Evolutionary conservation across 169 alveolate species (phyloP).

Genomic region (Plasmodium cynomolgi): DNA sequence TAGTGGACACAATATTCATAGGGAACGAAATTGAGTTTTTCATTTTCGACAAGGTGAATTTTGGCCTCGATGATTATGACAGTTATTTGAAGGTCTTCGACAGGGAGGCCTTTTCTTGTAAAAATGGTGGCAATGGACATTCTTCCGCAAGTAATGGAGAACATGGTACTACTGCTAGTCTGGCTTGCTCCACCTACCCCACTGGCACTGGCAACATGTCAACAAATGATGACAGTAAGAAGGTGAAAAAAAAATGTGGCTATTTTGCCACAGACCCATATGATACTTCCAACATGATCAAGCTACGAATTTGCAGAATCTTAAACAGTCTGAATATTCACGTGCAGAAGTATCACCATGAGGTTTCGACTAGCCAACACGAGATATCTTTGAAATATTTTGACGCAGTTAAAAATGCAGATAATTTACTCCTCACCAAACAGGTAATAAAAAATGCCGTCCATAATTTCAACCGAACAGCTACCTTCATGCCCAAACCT

Average conservation of each 20-base stretch:
- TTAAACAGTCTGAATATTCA: conserved; percentile 78
- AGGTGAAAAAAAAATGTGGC: conserved; percentile 76
- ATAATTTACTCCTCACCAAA: conserved; percentile 77
- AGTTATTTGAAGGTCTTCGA: conserved; percentile 73
- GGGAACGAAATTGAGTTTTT: conserved; percentile 88
- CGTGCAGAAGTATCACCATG: conserved; percentile 89
- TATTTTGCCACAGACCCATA: conserved; percentile 83
- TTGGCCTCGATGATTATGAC: conserved; percentile 74
- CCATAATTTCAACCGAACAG: conserved; percentile 79
- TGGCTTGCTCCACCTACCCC: not conserved
- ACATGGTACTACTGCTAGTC: not conserved
- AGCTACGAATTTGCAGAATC: conserved; percentile 78
- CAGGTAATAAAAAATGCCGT: conserved; percentile 83
- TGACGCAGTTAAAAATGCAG: conserved; percentile 79
- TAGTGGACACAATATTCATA: conserved; percentile 74
- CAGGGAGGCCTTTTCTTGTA: conserved; percentile 61
- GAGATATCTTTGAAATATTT: conserved; percentile 82
- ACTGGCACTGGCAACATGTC: not conserved
- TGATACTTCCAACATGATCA: conserved; percentile 77
- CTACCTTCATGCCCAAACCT: conserved; percentile 90
- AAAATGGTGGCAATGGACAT: conserved; percentile 48
- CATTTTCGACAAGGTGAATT: conserved; percentile 82
- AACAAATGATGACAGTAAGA: conserved; percentile 61
- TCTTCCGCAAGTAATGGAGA: conserved; percentile 76
- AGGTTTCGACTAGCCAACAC: conserved; percentile 87